Evolutionary conservation across 805 yeast species (phyloP).

Genomic region (Trichomonascus vanleenenianus): DNA sequence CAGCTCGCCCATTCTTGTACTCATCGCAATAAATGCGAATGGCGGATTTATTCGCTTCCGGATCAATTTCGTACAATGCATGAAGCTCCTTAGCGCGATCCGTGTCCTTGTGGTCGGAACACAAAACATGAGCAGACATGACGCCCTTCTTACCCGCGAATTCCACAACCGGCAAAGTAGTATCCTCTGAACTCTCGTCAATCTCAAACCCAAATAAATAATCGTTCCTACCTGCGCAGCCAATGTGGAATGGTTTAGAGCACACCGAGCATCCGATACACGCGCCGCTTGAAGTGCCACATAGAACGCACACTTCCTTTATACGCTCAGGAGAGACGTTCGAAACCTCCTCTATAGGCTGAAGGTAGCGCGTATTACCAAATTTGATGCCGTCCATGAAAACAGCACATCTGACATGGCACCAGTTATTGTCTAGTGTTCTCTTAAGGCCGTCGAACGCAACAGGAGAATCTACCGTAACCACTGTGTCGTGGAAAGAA

Average conservation of each 20-base stretch:
- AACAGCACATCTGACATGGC: constrained; percentile 65
- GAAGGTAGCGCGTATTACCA: constrained; percentile 36
- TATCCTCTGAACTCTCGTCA: too few species aligned
- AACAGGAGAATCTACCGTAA: constrained; percentile 34
- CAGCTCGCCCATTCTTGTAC: constrained; percentile 15
- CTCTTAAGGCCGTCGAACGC: constrained; percentile 62
- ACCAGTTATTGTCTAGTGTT: constrained; percentile 65
- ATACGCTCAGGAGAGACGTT: constrained; percentile 23
- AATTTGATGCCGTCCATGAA: constrained; percentile 41
- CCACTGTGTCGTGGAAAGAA: constrained; percentile 38
- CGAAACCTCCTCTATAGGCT: constrained; percentile 40
- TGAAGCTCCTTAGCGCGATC: constrained; percentile 9
- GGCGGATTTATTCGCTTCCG: constrained; percentile 18
- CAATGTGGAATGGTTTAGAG: constrained; percentile 37
- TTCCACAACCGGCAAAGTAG: background rate
- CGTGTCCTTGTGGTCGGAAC: constrained; percentile 30
- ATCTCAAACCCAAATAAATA: constrained; percentile 46
- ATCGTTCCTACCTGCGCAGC: constrained; percentile 48
- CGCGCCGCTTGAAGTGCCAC: constrained; percentile 49
- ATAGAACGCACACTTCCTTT: constrained; percentile 29
- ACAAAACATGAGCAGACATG: constrained; percentile 8
- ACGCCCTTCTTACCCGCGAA: constrained; percentile 16
- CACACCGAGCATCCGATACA: constrained; percentile 43
- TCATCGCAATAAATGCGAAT: constrained; percentile 24
- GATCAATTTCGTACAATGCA: constrained; percentile 21